Evolutionary conservation across 305 asterid species (phyloP), one percentile per base, ranked within the genome.

Genomic region (Lippia alba): DNA sequence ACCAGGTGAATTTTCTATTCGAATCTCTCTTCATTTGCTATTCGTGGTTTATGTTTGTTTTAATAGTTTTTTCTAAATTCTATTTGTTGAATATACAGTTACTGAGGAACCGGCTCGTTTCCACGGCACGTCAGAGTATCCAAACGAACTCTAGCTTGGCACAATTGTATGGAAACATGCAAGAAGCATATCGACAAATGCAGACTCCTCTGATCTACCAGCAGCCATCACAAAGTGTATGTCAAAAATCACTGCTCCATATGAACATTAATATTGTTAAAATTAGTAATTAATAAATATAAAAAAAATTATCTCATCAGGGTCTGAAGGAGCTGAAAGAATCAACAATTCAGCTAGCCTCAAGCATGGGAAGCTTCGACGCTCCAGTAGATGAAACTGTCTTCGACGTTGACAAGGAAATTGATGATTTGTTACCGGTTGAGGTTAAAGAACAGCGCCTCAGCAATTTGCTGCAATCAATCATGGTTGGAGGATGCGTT

Each of bases 361-460:
- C 96, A 17, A 83, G 92, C 90, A 84, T 76, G 82, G 98, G 97
- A 56, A 86, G 88, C 81, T 85, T 90, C 14, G 81, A 88, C 70
- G 91, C 94, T 24, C 94, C 98, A 0, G 92, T 92, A 0, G 97
- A 92, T 19, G 98, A 88, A 75, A 81, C 98, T 32, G 80, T 90
- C 6, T 90, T 90, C 15, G 97, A 90, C 30, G 86, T 88, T 15
- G 97, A 90, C 66, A 92, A 90, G 79, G 97, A 90, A 72, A 92
- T 92, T 36, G 98, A 92, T 44, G 96, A 90, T 67, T 67, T 90
- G 18, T 81, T 92, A 30, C 98, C 96, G 0, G 87, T 92, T 2
- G 97, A 90, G 81, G 98, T 92, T 67, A 92, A 92, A 76, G 98
- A 92, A 71, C 97, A 92, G 73, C 96, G 98, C 0, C 62, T 92